Percentiles rank a stretch among this genome's conserved stretches.
Conservation (phyloP, 179 eudicot genomes). For the Beta macrorhiza region DNA sequence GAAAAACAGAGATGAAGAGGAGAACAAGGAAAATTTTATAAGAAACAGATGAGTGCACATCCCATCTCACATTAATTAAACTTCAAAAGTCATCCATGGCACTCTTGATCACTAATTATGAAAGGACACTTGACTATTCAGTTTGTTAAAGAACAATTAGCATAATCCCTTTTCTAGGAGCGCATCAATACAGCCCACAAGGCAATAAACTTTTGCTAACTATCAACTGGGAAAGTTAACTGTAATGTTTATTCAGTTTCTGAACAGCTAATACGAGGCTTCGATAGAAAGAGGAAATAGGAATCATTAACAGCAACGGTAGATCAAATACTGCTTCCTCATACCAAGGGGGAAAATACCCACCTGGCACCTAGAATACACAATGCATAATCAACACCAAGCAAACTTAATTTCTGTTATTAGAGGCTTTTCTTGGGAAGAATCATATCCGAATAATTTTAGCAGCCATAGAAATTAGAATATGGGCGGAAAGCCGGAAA, state of each 20-base stretch:
- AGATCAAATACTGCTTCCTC: not conserved
- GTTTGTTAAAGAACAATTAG: not conserved
- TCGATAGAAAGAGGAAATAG: not conserved
- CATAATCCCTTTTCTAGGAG: not conserved
- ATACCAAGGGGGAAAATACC: constrained; percentile 6
- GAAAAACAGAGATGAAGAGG: not conserved
- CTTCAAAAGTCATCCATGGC: not conserved
- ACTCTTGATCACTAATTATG: constrained; percentile 5
- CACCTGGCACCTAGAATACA: constrained; percentile 17
- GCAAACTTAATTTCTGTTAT: constrained; percentile 25
- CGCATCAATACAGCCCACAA: not conserved
- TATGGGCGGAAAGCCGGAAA: constrained; percentile 30
- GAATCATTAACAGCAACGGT: constrained; percentile 15
- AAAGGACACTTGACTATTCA: constrained; percentile 18
- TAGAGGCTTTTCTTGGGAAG: constrained; percentile 23
- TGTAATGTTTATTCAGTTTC: constrained; percentile 5
- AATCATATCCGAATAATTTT: constrained; percentile 34
- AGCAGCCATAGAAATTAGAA: constrained; percentile 29
- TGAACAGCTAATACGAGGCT: not conserved
- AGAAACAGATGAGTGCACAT: not conserved
- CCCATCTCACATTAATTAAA: constrained; percentile 1
- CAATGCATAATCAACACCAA: constrained; percentile 26
- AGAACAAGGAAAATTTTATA: not conserved
- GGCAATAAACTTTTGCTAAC: not conserved
- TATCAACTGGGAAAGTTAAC: not conserved